These are phyloP conservation scores for Metroxylon sagu DNA, from an alignment of 176 grass and related monocot species.

Conservation along the genomic window DNA sequence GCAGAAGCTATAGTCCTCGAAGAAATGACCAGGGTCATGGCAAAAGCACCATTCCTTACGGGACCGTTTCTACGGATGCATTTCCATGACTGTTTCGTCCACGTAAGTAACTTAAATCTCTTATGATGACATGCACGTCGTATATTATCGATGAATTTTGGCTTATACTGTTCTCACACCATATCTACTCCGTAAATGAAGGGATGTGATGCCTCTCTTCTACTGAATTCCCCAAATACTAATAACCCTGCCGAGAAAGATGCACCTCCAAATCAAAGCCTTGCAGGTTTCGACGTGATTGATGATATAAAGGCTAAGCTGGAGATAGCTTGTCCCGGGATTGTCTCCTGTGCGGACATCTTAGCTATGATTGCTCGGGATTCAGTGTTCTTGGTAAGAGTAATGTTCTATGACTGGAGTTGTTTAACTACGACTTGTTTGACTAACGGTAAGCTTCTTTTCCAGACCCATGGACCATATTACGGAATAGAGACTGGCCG, in stretches of 20 bases:
- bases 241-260: too few species aligned
- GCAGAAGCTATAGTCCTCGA: constrained; percentile 43
- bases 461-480: constrained; percentile 35
- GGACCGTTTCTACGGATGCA: constrained; percentile 57
- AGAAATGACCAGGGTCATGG: constrained; percentile 54
- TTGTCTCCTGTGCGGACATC: too few species aligned
- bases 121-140: not conserved
- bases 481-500: constrained; percentile 41
- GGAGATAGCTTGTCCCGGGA: too few species aligned
- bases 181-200: not conserved
- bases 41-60: constrained; percentile 26
- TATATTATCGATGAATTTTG: not conserved
- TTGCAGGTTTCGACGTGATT: too few species aligned
- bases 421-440: not conserved
- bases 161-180: not conserved
- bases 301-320: too few species aligned
- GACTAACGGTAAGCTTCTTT: not conserved
- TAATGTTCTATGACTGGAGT: not conserved
- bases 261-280: too few species aligned
- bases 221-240: too few species aligned
- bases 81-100: constrained; percentile 80
- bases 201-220: too few species aligned
- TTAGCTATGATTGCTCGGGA: too few species aligned
- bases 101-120: constrained; percentile 16
- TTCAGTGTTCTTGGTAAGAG: not conserved